phyloP scores from a whole-genome alignment of 2,329 filamentous ascomycete genomes.

The Zymoseptoria crescenta region DNA sequence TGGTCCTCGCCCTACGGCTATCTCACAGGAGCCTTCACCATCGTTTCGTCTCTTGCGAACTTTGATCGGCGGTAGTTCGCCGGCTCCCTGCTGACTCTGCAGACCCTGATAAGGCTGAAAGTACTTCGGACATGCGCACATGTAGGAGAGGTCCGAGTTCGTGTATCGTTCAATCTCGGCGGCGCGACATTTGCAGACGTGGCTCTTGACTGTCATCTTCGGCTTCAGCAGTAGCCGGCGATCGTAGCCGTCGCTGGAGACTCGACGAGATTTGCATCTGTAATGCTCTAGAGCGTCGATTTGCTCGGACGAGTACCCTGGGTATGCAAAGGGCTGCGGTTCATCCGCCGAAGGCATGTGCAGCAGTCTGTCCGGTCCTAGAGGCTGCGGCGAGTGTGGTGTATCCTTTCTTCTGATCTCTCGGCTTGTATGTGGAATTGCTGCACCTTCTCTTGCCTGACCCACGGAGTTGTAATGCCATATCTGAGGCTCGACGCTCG shows the following conservation, averaged over 20 bases:
- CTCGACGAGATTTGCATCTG: constrained; percentile 20
- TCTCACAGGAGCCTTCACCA: background rate
- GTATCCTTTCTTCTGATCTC: background rate
- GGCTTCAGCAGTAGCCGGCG: constrained; percentile 8
- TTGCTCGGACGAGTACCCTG: constrained; percentile 23
- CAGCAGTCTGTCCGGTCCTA: constrained; percentile 25
- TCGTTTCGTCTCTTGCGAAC: background rate
- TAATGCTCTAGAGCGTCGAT: constrained; percentile 28
- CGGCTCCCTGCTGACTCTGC: background rate
- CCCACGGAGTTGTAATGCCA: background rate
- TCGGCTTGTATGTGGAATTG: background rate
- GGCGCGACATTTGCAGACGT: background rate
- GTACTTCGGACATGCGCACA: background rate
- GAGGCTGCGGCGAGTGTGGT: background rate
- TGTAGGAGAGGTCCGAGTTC: background rate
- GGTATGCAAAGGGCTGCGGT: constrained; percentile 28
- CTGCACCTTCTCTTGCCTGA: background rate
- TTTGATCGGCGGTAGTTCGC: background rate
- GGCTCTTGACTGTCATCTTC: background rate
- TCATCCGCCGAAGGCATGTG: constrained; percentile 30
- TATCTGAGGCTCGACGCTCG: constrained; percentile 7
- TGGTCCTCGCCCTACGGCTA: background rate
- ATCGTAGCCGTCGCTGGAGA: constrained; percentile 23
- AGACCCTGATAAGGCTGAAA: background rate
- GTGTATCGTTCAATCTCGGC: background rate